Percentiles rank a stretch among this genome's conserved stretches.
Conservation (phyloP, 352 stramenopile genomes). For the Pythium aquatile region DNA sequence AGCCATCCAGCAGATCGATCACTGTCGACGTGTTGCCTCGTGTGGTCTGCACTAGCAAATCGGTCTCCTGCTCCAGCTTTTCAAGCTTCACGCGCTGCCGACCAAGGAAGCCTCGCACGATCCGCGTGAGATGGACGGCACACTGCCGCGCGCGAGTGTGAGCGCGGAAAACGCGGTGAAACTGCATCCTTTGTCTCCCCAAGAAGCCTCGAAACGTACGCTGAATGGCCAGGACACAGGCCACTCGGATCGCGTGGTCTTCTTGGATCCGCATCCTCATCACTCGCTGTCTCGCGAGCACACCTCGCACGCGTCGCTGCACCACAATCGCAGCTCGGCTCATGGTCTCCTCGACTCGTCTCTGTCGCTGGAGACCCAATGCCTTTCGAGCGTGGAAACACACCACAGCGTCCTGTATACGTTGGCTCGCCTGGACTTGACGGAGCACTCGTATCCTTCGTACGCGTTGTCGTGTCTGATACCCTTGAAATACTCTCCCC, state of each 20-base stretch:
- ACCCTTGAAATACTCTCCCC: slow-evolving; percentile 42
- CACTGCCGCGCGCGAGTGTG: slow-evolving; percentile 37
- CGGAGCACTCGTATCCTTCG: slow-evolving; percentile 34
- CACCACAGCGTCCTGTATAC: slow-evolving; percentile 39
- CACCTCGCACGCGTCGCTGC: slow-evolving; percentile 41
- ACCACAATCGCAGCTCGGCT: slow-evolving; percentile 43
- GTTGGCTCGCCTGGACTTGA: slow-evolving; percentile 32
- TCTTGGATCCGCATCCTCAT: slow-evolving; percentile 36
- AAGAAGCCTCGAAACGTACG: slow-evolving; percentile 48
- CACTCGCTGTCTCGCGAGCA: slow-evolving; percentile 32
- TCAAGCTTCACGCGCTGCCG: slow-evolving; percentile 29
- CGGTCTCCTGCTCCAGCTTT: slow-evolving; percentile 34
- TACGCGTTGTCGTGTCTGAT: slow-evolving; percentile 45
- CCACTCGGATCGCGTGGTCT: slow-evolving; percentile 36
- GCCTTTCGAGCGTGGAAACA: slow-evolving; percentile 39
- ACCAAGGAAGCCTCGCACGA: slow-evolving; percentile 56
- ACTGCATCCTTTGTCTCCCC: slow-evolving; percentile 32
- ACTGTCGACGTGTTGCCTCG: slow-evolving; percentile 50
- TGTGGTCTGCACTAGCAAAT: slow-evolving; percentile 56
- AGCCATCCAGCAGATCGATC: slow-evolving; percentile 64
- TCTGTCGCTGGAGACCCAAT: slow-evolving; percentile 10
- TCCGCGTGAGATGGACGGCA: slow-evolving; percentile 42
- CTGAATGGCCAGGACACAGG: slow-evolving; percentile 52
- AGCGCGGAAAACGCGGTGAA: slow-evolving; percentile 28
- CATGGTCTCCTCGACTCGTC: not conserved